Evolutionary conservation across 108 stramenopile genomes (phyloP).

Genomic region (Phaeodactylum tricornutum): DNA sequence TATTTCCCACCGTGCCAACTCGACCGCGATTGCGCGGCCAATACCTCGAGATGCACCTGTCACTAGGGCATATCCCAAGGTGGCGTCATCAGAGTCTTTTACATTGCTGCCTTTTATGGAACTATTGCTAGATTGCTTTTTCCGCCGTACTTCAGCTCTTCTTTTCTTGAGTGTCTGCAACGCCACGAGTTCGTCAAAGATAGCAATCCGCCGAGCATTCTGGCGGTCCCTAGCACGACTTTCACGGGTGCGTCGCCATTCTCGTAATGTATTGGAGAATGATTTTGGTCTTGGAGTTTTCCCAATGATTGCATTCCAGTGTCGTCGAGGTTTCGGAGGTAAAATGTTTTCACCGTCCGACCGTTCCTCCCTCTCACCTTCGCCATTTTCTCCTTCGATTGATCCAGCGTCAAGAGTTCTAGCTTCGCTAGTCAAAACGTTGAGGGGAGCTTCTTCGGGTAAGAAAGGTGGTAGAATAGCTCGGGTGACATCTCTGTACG

Average conservation of each 20-base stretch:
- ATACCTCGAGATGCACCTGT: conserved; percentile 79
- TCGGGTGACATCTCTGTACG: conserved; percentile 22
- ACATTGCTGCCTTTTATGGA: neutral
- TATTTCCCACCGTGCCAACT: conserved; percentile 76
- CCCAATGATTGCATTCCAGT: conserved; percentile 12
- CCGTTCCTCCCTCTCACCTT: neutral
- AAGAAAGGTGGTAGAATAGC: conserved; percentile 66
- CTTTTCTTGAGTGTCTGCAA: conserved; percentile 26
- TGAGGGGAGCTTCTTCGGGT: conserved; percentile 25
- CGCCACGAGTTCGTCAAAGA: conserved; percentile 38
- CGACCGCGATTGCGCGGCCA: conserved; percentile 73
- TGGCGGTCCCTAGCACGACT: conserved; percentile 21
- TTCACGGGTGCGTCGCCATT: conserved; percentile 12
- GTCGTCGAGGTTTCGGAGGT: conserved; percentile 21
- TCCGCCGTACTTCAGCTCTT: neutral
- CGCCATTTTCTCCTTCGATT: neutral
- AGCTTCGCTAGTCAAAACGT: neutral
- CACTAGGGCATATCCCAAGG: conserved; percentile 59
- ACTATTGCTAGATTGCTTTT: conserved; percentile 1
- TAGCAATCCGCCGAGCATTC: conserved; percentile 27
- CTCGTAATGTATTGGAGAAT: conserved; percentile 1
- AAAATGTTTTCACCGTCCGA: conserved; percentile 10
- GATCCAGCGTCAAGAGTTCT: neutral
- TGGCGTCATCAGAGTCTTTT: neutral
- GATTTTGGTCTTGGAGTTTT: conserved; percentile 8